Base-by-base conservation (phyloP, 2,329 filamentous ascomycete genomes). In the Alternaria sp. region DNA sequence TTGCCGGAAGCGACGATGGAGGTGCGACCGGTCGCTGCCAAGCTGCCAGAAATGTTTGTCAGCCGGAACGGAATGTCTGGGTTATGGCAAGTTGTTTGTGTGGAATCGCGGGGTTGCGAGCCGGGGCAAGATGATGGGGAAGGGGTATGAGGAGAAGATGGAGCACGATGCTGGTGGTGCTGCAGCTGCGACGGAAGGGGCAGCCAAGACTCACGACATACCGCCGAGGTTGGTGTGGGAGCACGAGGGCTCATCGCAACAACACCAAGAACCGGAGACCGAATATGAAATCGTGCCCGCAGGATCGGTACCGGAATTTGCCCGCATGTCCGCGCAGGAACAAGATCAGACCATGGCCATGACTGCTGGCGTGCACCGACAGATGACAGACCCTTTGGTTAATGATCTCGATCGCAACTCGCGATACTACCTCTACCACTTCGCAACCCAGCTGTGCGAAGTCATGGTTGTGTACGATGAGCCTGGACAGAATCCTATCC, bases 1-100 rank as follows among this genome's bases (percentile, higher is more conserved):
- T 78, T 90, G 88, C 77, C 86, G 87, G 63, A 85, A 84, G 61
- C 84, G 84, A 72, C 85, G 88, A 68, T 83, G 87, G 75, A 86
- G 87, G 71, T 90, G 88, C 77, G 88, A 90, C 77, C 83, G 85
- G 63, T 89, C 87, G 32, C 79, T 85, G 53, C 88, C 88, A 25
- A 81, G 79, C 61, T 90, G 88, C 76, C 83, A 85, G 70, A 90
- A 89, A 80, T 90, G 88, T 75, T 77, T 81, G 57, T 82, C 80
- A 69, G 81, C 84, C 45, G 86, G 86, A 26, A 81, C 86, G 73
- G 82, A 86, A 69, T 90, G 88, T 79, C 84, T 88, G 64, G 88
- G 88, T 43, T 90, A 90, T 76, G 87, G 86, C 63, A 85, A 85
- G 71, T 77, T 89, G 50, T 85, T 89, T 67, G 83, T 87, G 61